A percentile compares a stretch with the other conserved stretches of the same genome.
Conservation (phyloP, 345 rosid species). For the Sonneratia alba region DNA sequence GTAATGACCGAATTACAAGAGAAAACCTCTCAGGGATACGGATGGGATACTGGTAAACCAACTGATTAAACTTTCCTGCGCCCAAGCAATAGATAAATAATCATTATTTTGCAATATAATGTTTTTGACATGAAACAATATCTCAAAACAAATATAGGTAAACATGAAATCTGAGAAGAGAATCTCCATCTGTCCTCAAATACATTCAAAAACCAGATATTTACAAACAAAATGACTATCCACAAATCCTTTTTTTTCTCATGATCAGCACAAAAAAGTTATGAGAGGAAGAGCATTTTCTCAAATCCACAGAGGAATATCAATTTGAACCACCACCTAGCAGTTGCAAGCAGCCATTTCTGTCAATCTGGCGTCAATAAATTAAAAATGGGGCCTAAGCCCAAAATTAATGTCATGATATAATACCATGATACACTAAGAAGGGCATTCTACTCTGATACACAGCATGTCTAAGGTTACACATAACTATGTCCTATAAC, state of each 20-base stretch:
- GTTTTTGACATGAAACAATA: neutral
- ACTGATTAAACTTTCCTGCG: slow-evolving; percentile 81
- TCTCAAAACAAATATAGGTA: neutral
- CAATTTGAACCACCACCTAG: neutral
- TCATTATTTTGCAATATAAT: slow-evolving; percentile 2
- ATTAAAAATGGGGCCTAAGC: neutral
- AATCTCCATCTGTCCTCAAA: neutral
- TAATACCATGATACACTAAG: neutral
- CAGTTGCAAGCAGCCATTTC: neutral
- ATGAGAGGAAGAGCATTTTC: neutral
- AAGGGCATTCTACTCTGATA: neutral
- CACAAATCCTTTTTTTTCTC: neutral
- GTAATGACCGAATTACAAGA: slow-evolving; percentile 84
- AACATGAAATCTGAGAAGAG: neutral
- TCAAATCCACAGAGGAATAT: neutral
- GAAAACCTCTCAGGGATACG: slow-evolving; percentile 98
- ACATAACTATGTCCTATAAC: neutral
- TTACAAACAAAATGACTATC: neutral
- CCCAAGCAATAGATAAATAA: slow-evolving; percentile 8
- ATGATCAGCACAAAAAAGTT: neutral
- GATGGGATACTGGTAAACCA: slow-evolving; percentile 87
- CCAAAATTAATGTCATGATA: neutral
- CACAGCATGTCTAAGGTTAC: neutral
- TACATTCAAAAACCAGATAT: neutral
- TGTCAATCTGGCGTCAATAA: neutral